phyloP scores from a whole-genome alignment of 2,329 filamentous ascomycete genomes.

The Clonostachys rhizophaga region DNA sequence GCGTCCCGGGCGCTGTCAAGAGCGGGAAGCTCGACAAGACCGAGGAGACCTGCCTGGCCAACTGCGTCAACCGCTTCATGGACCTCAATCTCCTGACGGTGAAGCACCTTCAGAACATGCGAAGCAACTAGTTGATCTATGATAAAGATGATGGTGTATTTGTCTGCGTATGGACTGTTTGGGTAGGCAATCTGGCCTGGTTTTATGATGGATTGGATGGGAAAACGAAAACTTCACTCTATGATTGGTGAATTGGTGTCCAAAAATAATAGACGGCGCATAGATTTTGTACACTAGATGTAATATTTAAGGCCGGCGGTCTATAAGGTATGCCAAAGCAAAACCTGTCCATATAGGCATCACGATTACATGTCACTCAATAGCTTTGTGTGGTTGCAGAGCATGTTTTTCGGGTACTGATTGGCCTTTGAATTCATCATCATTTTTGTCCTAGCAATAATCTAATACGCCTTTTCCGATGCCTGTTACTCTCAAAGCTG shows the following conservation, averaged over 20 bases:
- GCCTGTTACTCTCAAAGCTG: slow-evolving; percentile 24
- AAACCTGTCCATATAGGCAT: too few relatives aligned
- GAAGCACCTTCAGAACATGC: slow-evolving; percentile 70
- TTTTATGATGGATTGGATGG: too few relatives aligned
- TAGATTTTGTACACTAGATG: too few relatives aligned
- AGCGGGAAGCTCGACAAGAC: slow-evolving; percentile 66
- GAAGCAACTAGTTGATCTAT: slow-evolving; percentile 8
- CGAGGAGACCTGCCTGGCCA: slow-evolving; percentile 82
- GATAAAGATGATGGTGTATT: too few relatives aligned
- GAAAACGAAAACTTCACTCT: too few relatives aligned
- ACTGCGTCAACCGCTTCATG: slow-evolving; percentile 92
- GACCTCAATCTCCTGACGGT: slow-evolving; percentile 84
- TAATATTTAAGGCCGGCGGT: too few relatives aligned
- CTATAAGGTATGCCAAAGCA: too few relatives aligned
- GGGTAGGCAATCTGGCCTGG: too few relatives aligned
- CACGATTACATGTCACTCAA: not conserved
- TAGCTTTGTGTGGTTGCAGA: slow-evolving; percentile 3
- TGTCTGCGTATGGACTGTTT: too few relatives aligned
- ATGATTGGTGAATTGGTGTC: too few relatives aligned
- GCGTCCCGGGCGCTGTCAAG: slow-evolving; percentile 71
- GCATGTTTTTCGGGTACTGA: slow-evolving; percentile 10
- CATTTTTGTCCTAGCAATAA: slow-evolving; percentile 25
- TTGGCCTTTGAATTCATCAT: slow-evolving; percentile 25
- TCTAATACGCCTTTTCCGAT: slow-evolving; percentile 30
- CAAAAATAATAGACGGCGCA: too few relatives aligned